phyloP scores from a whole-genome alignment of 305 asterid genomes.

The Solanum hybrid region DNA sequence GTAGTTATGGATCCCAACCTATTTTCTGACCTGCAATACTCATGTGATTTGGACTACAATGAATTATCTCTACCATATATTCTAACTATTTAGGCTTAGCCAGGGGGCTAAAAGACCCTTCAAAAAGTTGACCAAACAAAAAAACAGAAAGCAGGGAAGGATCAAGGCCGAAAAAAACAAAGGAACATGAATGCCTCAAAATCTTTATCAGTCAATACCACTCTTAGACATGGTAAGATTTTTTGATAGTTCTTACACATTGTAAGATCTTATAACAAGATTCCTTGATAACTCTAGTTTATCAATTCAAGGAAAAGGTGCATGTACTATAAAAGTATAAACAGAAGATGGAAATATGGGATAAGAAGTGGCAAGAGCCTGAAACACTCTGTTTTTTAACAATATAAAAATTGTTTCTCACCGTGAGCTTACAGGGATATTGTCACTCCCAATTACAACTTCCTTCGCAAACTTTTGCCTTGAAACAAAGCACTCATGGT shows the following conservation, averaged over 20 bases:
- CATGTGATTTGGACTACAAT: background rate
- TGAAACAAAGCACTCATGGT: background rate
- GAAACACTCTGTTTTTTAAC: background rate
- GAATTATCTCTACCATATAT: background rate
- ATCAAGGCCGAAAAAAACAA: background rate
- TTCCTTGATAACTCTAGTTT: background rate
- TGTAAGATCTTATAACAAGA: background rate
- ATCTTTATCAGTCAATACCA: background rate
- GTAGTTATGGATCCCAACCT: background rate
- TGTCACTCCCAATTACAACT: background rate
- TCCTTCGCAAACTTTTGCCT: background rate
- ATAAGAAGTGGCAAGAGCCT: background rate
- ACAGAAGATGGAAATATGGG: background rate
- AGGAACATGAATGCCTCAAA: background rate
- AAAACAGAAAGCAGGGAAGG: background rate
- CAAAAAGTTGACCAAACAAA: background rate
- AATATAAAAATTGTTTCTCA: background rate
- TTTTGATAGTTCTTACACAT: background rate
- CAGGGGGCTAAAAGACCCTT: background rate
- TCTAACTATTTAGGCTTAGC: background rate
- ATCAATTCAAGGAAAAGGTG: background rate
- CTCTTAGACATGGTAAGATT: background rate
- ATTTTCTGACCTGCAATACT: background rate
- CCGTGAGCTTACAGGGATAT: background rate
- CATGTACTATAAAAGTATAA: background rate